Evolutionary conservation across 345 rosid species (phyloP).

Genomic region (Pistacia integerrima): DNA sequence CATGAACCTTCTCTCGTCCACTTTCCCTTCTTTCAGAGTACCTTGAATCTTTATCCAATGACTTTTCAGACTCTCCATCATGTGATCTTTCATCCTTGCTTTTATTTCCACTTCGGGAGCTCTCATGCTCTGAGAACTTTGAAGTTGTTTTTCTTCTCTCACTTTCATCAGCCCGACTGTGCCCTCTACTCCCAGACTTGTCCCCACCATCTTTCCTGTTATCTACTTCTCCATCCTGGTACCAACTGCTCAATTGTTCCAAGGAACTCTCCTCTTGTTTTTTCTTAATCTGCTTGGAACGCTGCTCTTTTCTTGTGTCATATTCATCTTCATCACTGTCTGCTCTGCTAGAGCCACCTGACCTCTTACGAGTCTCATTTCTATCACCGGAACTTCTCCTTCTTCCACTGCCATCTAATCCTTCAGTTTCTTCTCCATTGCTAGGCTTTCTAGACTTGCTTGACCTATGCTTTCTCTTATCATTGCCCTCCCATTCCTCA

Average conservation of each 20-base stretch:
- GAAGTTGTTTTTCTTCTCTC: conserved; percentile 59
- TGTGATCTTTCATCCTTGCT: conserved; percentile 68
- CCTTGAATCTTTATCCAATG: conserved; percentile 59
- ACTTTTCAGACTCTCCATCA: conserved; percentile 55
- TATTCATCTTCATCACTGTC: conserved; percentile 75
- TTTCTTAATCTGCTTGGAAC: conserved; percentile 64
- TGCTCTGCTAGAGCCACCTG: conserved; percentile 48
- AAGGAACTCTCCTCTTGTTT: conserved; percentile 91
- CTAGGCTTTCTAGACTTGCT: conserved; percentile 59
- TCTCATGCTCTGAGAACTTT: conserved; percentile 61
- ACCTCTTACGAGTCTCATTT: conserved; percentile 62
- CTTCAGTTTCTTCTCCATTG: conserved; percentile 61
- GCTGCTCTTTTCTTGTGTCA: conserved; percentile 47
- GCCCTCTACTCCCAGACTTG: conserved; percentile 53
- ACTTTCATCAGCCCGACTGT: conserved; percentile 47
- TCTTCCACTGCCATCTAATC: conserved; percentile 52
- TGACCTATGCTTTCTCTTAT: conserved; percentile 66
- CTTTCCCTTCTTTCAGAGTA: conserved; percentile 70
- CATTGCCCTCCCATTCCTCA: conserved; percentile 59
- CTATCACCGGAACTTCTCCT: conserved; percentile 61
- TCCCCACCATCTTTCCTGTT: conserved; percentile 61
- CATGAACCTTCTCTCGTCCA: conserved; percentile 69
- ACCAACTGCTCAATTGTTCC: conserved; percentile 86
- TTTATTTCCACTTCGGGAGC: conserved; percentile 55
- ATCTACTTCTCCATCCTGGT: conserved; percentile 89